Percentiles rank a stretch among this genome's conserved stretches.
Conservation (phyloP, 306 rosid species). For the Prunus mongolica region DNA sequence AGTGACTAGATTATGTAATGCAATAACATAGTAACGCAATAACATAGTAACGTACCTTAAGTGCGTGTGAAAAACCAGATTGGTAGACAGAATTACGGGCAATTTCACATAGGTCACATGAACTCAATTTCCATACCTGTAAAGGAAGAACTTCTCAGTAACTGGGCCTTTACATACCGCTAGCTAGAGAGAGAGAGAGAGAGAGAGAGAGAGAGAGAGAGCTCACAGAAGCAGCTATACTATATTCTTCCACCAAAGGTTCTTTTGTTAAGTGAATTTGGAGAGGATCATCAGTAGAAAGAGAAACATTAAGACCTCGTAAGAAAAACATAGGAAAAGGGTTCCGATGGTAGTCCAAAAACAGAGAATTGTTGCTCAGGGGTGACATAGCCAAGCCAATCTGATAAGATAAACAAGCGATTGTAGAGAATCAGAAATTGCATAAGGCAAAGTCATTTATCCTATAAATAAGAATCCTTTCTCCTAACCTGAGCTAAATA, state of each 20-base stretch:
- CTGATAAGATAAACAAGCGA: slow-evolving; percentile 31
- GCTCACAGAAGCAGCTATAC: slow-evolving; percentile 98
- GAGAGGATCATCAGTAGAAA: slow-evolving; percentile 98
- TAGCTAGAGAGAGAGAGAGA: slow-evolving; percentile 10
- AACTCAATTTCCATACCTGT: slow-evolving; percentile 97
- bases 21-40: not conserved
- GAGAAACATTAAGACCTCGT: slow-evolving; percentile 93
- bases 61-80: slow-evolving; percentile 92
- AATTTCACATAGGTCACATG: slow-evolving; percentile 92
- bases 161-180: slow-evolving; percentile 6
- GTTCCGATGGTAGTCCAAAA: slow-evolving; percentile 95
- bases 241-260: slow-evolving; percentile 96
- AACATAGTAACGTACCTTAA: slow-evolving; percentile 49
- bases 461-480: not conserved
- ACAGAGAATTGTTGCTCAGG: slow-evolving; percentile 88
- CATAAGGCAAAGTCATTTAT: slow-evolving; percentile 12
- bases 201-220: slow-evolving; percentile 24
- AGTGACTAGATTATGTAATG: not conserved
- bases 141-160: not conserved
- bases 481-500: slow-evolving; percentile 78
- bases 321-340: slow-evolving; percentile 89
- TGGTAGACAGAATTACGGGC: slow-evolving; percentile 97
- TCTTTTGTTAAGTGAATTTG: slow-evolving; percentile 98
- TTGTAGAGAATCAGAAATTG: slow-evolving; percentile 9
- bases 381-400: slow-evolving; percentile 99